Base-by-base conservation (phyloP, 371 early-diverging fungal species). In the Rhizopus microsporus region DNA sequence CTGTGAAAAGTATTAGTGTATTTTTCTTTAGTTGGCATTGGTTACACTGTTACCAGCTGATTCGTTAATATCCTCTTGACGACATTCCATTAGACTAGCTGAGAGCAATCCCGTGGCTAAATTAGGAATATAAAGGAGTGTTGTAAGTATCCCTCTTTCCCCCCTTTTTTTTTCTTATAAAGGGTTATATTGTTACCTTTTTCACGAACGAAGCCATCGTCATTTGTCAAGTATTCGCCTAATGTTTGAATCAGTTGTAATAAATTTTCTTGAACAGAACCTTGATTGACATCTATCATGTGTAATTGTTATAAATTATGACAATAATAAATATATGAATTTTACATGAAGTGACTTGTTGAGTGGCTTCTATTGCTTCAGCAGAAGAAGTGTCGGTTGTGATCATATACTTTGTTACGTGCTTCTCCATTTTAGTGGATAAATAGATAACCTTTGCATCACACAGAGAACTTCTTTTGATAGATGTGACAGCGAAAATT, bases 191-290 rank as follows among this genome's bases (percentile, higher is more conserved):
- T 31, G 13, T 39, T 76, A 83, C 96, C 98, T 80, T 90, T 90
- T 31, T 93, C 90, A 50, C 98, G 88, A 29, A 86, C 75, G 60
- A 83, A 86, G 30, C 91, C 88, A 52, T 95, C 96, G 8, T 89
- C 87, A 68, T 83, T 88, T 2, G 93, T 93, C 49, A 96, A 69
- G 48, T 86, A 84, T 48, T 86, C 80, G 6, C 91, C 93, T 42
- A 95, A 83, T 32, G 80, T 73, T 67, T 92, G 91, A 30, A 97
- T 94, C 12, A 95, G 74, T 55, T 72, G 77, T 33, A 93, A 69
- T 23, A 80, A 40, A 32, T 72, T 73, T 16, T 70, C 67, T 52
- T 77, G 80, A 13, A 72, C 59, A 68, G 67, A 59, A 30, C 63
- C 69, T 29, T 48, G 47, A 46, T 80, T 72, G 47, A 80, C 66